A percentile compares a stretch with the other conserved stretches of the same genome.
Evolutionary conservation across 805 yeast genomes (phyloP).

Genomic region (Cyberlindnera xishuangbannaensis): DNA sequence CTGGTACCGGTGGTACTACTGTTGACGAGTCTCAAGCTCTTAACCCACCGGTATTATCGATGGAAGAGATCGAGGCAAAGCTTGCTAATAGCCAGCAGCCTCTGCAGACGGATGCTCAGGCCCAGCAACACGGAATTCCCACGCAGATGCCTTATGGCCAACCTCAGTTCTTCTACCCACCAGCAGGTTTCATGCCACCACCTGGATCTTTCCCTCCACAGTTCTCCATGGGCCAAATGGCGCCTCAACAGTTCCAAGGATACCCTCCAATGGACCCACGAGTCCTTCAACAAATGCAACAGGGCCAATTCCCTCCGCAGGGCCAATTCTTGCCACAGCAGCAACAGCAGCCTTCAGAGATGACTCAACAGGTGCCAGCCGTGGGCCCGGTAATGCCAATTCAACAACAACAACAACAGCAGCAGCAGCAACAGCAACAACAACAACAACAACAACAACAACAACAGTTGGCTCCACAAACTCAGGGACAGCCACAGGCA

Average conservation of each 20-base stretch:
- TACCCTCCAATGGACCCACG: constrained; percentile 28
- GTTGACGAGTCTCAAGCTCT: no score
- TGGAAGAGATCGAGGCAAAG: constrained; percentile 86
- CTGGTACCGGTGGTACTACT: no score
- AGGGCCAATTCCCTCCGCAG: constrained; percentile 9
- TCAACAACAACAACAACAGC: constrained; percentile 11
- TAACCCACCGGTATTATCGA: constrained; percentile 44
- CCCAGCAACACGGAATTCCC: no score
- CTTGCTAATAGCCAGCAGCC: no score
- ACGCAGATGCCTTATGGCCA: constrained; percentile 10
- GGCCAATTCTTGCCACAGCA: constrained; percentile 9
- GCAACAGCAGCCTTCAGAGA: constrained; percentile 10
- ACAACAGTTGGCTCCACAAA: not conserved
- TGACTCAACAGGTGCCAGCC: constrained; percentile 4
- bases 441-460: constrained; percentile 13
- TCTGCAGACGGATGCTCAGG: no score
- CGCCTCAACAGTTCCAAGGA: constrained; percentile 23
- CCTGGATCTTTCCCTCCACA: constrained; percentile 19
- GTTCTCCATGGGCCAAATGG: constrained; percentile 20
- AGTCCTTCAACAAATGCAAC: constrained; percentile 19
- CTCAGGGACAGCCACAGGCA: constrained; percentile 11
- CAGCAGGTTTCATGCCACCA: constrained; percentile 14
- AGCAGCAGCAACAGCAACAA: constrained; percentile 5
- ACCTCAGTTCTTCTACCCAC: constrained; percentile 16
- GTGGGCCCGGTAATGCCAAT: constrained; percentile 5